Conservation (phyloP, 352 stramenopile genomes). For the Pythium inflatum region DNA sequence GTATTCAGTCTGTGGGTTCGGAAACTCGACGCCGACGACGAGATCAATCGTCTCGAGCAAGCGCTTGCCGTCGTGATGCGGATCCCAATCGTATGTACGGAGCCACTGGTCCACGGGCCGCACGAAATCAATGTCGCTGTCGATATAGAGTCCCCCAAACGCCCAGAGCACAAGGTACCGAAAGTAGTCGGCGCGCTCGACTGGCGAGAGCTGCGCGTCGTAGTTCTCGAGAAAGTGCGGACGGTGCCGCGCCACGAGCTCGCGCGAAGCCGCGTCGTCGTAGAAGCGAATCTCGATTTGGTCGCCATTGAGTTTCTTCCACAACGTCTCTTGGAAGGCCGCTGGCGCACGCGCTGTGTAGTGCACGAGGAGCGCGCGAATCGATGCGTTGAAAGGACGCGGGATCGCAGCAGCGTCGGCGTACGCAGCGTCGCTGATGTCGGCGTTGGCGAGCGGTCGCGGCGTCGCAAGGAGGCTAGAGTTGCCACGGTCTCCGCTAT, state of each 20-base stretch:
- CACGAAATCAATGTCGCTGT: conserved; percentile 18
- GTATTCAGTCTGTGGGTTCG: too few relatives aligned
- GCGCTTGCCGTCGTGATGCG: too few relatives aligned
- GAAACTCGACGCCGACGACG: too few relatives aligned
- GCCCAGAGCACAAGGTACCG: conserved; percentile 20
- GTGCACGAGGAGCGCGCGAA: too few relatives aligned
- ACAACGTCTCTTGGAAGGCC: not conserved
- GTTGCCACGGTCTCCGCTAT: too few relatives aligned
- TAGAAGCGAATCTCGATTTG: conserved; percentile 16
- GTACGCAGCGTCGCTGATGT: too few relatives aligned
- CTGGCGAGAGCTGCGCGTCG: conserved; percentile 12
- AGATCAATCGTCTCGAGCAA: too few relatives aligned
- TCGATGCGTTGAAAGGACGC: too few relatives aligned
- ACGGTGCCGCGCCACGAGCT: not conserved
- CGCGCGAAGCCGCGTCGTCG: conserved; percentile 12
- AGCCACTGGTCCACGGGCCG: conserved; percentile 19
- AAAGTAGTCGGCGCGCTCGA: conserved; percentile 25
- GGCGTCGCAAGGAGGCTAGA: too few relatives aligned
- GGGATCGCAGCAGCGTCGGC: too few relatives aligned
- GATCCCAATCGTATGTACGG: conserved; percentile 15
- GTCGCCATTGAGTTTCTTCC: not conserved
- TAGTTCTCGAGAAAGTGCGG: conserved; percentile 19
- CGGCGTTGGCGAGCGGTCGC: too few relatives aligned
- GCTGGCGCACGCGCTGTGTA: not conserved
- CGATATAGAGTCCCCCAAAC: conserved; percentile 11